These are phyloP conservation scores for Byssochlamys sp. DNA, from an alignment of 2,329 filamentous ascomycete genomes.

Conservation along the genomic window DNA sequence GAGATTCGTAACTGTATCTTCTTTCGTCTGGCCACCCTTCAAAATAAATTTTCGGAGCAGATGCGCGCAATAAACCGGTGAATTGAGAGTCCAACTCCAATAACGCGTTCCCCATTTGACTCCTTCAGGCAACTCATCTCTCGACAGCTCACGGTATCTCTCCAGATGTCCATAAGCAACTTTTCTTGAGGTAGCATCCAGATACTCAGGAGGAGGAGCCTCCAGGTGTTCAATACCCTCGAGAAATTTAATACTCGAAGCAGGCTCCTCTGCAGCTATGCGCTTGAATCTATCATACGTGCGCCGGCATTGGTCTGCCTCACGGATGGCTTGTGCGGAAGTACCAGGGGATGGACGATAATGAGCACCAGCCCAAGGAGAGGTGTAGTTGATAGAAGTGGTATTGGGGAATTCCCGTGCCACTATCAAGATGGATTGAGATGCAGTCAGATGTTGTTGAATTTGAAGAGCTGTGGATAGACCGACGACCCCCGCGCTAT, in stretches of 20 bases:
- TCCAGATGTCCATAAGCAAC: conserved; percentile 25
- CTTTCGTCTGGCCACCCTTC: conserved; percentile 24
- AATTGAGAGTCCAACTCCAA: conserved; percentile 33
- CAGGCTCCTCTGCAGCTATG: conserved; percentile 24
- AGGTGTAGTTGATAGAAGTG: conserved; percentile 37
- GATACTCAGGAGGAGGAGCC: conserved; percentile 26
- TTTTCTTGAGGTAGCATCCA: conserved; percentile 13
- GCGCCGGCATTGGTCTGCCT: conserved; percentile 28
- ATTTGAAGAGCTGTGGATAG: conserved; percentile 28
- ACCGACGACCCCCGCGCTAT: conserved; percentile 33
- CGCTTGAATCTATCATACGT: conserved; percentile 32
- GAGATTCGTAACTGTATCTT: conserved; percentile 18
- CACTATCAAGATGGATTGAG: conserved; percentile 28
- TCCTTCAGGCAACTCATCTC: conserved; percentile 20
- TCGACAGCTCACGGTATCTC: conserved; percentile 23
- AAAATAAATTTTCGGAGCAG: conserved; percentile 33
- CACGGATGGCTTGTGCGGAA: conserved; percentile 24
- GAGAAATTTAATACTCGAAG: conserved; percentile 28
- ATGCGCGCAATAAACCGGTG: conserved; percentile 34
- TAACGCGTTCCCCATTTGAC: conserved; percentile 36
- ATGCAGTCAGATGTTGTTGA: conserved; percentile 19
- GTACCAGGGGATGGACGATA: conserved; percentile 37
- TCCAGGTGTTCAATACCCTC: conserved; percentile 36
- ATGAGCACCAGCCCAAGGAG: conserved; percentile 40
- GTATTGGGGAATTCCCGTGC: conserved; percentile 32